Percentiles rank a stretch among this genome's conserved stretches.
These are phyloP conservation scores for Pulveroboletus sp. DNA, from an alignment of 768 basidiomycete genomes.

Conservation along the genomic window DNA sequence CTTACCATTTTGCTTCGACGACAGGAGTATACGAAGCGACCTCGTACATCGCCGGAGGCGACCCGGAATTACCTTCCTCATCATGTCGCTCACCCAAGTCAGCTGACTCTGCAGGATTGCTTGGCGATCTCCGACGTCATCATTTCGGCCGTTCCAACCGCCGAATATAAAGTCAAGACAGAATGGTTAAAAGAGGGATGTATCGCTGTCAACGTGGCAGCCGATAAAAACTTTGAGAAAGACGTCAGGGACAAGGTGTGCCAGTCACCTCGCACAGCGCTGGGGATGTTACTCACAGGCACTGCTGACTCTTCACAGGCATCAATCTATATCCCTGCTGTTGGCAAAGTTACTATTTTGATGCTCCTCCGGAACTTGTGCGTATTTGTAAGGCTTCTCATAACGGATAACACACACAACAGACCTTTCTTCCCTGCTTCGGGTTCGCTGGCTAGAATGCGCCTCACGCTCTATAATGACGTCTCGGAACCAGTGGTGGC, in stretches of 20 bases:
- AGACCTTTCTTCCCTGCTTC: background rate
- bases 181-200: conserved; percentile 90
- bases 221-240: conserved; percentile 94
- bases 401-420: conserved; percentile 5
- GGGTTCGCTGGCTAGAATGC: conserved; percentile 19
- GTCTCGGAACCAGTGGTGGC: background rate
- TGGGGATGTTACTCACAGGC: conserved; percentile 10
- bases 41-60: conserved; percentile 38
- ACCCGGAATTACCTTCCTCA: conserved; percentile 73
- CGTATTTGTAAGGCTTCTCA: conserved; percentile 28
- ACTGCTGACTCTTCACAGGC: conserved; percentile 40
- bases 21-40: conserved; percentile 92
- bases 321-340: conserved; percentile 88
- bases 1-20: background rate
- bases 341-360: conserved; percentile 97
- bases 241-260: conserved; percentile 87
- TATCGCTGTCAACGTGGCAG: conserved; percentile 86
- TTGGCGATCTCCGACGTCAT: conserved; percentile 88
- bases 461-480: conserved; percentile 27
- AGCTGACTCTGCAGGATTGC: conserved; percentile 70
- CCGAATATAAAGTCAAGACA: conserved; percentile 85
- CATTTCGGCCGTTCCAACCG: conserved; percentile 85
- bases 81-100: conserved; percentile 72
- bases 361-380: conserved; percentile 97
- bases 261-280: background rate